A percentile compares a stretch with the other conserved stretches of the same genome.
Conservation (phyloP, 352 stramenopile genomes). For the Phytophthora citricola region DNA sequence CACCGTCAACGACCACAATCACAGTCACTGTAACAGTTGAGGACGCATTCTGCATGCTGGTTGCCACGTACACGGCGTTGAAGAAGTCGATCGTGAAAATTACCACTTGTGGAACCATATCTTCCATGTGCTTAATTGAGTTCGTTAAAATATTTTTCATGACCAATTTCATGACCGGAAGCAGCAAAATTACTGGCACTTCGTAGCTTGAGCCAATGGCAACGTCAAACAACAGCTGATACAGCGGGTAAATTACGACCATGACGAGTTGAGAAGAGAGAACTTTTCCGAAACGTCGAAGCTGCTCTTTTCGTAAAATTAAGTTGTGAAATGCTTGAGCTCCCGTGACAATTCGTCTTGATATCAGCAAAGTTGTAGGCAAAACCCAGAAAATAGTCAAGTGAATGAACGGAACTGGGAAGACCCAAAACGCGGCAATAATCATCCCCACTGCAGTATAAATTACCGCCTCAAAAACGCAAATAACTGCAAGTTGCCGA, state of each 20-base stretch:
- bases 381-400: not conserved
- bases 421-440: not conserved
- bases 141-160: not conserved
- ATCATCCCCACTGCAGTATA: not conserved
- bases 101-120: not conserved
- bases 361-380: not conserved
- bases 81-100: conserved; percentile 1
- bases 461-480: not conserved
- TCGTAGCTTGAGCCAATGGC: not conserved
- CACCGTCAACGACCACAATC: not conserved
- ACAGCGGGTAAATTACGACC: not conserved
- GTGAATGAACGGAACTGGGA: not conserved
- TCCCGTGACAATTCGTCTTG: not conserved
- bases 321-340: not conserved
- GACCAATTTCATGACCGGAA: not conserved
- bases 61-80: not conserved
- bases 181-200: not conserved
- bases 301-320: not conserved
- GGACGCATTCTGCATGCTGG: not conserved
- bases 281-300: not conserved
- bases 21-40: not conserved
- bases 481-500: not conserved
- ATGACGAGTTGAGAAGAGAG: not conserved
- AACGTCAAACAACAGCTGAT: not conserved
- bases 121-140: not conserved